Evolutionary conservation across 768 basidiomycete genomes (phyloP).

Genomic region (Lentinula lateritia): DNA sequence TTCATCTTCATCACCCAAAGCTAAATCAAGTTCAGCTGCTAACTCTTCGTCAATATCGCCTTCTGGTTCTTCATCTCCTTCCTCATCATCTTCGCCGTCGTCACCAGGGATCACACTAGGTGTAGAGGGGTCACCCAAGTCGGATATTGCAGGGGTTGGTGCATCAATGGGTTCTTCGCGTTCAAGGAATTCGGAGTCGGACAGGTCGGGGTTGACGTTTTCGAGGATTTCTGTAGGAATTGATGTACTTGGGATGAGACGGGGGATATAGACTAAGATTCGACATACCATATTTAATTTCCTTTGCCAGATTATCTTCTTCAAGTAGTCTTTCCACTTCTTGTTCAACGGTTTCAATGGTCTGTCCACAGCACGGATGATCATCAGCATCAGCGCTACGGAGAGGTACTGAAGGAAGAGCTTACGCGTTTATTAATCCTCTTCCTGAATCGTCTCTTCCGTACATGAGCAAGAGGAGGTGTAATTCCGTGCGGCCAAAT

Average conservation of each 20-base stretch:
- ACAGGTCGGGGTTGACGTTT: conserved; percentile 86
- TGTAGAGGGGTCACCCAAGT: conserved; percentile 58
- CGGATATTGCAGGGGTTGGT: conserved; percentile 69
- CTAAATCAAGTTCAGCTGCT: conserved; percentile 82
- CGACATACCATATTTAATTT: conserved; percentile 69
- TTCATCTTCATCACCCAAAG: conserved; percentile 19
- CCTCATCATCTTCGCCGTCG: conserved; percentile 53
- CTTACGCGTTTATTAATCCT: conserved; percentile 76
- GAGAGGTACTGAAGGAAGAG: conserved; percentile 3
- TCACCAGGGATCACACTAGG: conserved; percentile 46
- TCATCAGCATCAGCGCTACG: too few species aligned
- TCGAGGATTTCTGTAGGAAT: conserved; percentile 65
- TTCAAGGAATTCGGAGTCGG: conserved; percentile 84
- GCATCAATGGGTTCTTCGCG: conserved; percentile 60
- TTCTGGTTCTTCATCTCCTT: conserved; percentile 41
- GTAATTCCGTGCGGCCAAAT: conserved; percentile 97
- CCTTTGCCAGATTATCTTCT: conserved; percentile 67
- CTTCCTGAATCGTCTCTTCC: conserved; percentile 91
- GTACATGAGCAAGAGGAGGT: conserved; percentile 83
- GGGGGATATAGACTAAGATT: neutral
- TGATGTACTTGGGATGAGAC: neutral
- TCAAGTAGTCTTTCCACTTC: conserved; percentile 85
- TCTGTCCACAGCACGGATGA: conserved; percentile 34
- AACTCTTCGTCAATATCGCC: conserved; percentile 44
- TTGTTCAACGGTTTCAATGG: conserved; percentile 91